Conservation (phyloP, 257 asterid species). For the Solanum corneliomulleri region DNA sequence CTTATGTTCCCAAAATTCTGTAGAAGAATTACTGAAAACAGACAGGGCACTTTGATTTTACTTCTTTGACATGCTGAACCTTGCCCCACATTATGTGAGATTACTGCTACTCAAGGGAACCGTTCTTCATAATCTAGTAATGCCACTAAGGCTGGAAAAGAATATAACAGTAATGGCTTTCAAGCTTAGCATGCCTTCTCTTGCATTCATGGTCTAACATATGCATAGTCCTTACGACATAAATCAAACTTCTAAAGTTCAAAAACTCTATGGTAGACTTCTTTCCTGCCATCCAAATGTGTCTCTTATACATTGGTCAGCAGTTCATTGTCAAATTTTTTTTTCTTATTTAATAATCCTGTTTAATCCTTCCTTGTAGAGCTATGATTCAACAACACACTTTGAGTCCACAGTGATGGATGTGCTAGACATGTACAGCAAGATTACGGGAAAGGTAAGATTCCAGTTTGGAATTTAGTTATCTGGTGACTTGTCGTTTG, state of each 20-base stretch:
- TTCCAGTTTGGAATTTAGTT: not conserved
- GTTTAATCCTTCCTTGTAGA: constrained; percentile 33
- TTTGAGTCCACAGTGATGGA: constrained; percentile 76
- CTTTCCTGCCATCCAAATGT: not conserved
- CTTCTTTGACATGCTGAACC: not conserved
- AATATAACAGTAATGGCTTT: not conserved
- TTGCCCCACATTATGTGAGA: not conserved
- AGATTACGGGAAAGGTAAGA: constrained; percentile 80
- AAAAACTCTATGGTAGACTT: not conserved
- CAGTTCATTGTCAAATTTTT: not conserved
- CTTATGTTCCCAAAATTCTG: not conserved
- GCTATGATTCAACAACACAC: constrained; percentile 77
- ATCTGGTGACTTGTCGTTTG: not conserved
- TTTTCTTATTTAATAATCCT: not conserved
- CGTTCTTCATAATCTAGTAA: not conserved
- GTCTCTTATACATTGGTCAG: not conserved
- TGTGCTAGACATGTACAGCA: constrained; percentile 66
- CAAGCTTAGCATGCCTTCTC: not conserved
- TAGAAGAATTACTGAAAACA: not conserved
- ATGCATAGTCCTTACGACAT: not conserved
- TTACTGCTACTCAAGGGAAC: not conserved
- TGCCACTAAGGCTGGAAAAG: not conserved
- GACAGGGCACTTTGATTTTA: not conserved
- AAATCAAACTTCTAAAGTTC: not conserved
- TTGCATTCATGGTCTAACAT: not conserved